A percentile compares a stretch with the other conserved stretches of the same genome.
Evolutionary conservation across 2,329 filamentous ascomycete genomes (phyloP).

Genomic region (Fusarium lateritium): DNA sequence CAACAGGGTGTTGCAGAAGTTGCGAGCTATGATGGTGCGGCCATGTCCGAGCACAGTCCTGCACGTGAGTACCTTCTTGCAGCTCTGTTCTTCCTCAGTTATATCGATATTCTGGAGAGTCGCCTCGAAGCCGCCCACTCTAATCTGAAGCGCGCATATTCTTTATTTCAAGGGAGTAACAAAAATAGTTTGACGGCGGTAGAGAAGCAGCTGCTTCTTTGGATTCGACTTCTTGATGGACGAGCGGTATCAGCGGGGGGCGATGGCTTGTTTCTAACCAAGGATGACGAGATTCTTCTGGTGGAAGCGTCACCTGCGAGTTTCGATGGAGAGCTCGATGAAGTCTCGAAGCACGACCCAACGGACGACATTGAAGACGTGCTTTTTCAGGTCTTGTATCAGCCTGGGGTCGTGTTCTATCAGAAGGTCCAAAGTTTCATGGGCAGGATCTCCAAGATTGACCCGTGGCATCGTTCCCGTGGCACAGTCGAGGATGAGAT

Average conservation of each 20-base stretch:
- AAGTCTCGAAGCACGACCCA: constrained; percentile 40
- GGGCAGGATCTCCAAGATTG: constrained; percentile 69
- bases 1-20: constrained; percentile 56
- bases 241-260: constrained; percentile 70
- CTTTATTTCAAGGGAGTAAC: constrained; percentile 60
- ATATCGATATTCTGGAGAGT: constrained; percentile 64
- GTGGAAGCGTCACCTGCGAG: constrained; percentile 60
- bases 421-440: constrained; percentile 72
- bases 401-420: constrained; percentile 70
- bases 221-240: constrained; percentile 69
- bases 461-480: constrained; percentile 68
- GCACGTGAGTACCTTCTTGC: constrained; percentile 62
- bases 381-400: constrained; percentile 68
- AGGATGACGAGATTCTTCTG: constrained; percentile 63
- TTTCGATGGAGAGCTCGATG: constrained; percentile 52
- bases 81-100: constrained; percentile 68
- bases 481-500: constrained; percentile 71
- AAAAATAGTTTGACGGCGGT: constrained; percentile 55
- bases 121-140: constrained; percentile 62
- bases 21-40: constrained; percentile 38
- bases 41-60: constrained; percentile 50
- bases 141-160: constrained; percentile 65
- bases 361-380: constrained; percentile 63
- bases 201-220: constrained; percentile 66
- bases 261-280: constrained; percentile 66